Base-by-base conservation (phyloP, 176 grass and related monocot species). In the Ampelocalamus luodianensis region DNA sequence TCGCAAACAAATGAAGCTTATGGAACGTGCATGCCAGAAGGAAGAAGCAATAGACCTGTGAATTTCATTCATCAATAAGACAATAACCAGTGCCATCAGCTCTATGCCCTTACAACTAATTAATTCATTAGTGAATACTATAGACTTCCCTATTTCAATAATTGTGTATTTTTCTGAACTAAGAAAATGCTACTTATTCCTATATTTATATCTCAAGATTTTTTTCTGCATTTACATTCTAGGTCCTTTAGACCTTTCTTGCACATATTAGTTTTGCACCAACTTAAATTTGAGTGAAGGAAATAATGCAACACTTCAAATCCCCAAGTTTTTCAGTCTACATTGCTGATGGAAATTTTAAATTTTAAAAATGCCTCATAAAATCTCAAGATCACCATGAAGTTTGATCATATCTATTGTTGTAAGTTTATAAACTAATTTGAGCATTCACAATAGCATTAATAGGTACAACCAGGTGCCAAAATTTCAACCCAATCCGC, bases 261-360 rank as follows among this genome's bases (percentile, higher is more conserved):
- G 12, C 40, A 46, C 42, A 15, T 71, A 26, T 26, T 72, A n/a
- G 43, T 72, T 72, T 16, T 72, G 23, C 6, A 6, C 42, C n/a
- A 72, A 71, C 43, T 27, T 72, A 72, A 72, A 46, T 72, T 48
- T 72, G 2, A 48, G 26, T 72, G 67, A n/a, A 68, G 10, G 39
- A 71, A 46, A 72, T 27, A 72, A n/a, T 48, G 42, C 23, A 48
- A 48, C 5, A 48, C 18, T 69, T 42, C 43, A 45, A 16, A 24
- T 51, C 11, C n/a, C 42, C 10, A 26, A 48, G 5, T 48, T 48
- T 72, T 48, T 4, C 5, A 18, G 50, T 53, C 50, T 72, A 15
- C 13, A 27, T 46, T 70, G 42, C 42, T 48, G 68, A 72, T 27
- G 29, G 6, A 48, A 72, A 72, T 27, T 11, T 72, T 40, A 68